Evolutionary conservation across 2,329 filamentous ascomycete genomes (phyloP).

Genomic region (Tolypocladium album): DNA sequence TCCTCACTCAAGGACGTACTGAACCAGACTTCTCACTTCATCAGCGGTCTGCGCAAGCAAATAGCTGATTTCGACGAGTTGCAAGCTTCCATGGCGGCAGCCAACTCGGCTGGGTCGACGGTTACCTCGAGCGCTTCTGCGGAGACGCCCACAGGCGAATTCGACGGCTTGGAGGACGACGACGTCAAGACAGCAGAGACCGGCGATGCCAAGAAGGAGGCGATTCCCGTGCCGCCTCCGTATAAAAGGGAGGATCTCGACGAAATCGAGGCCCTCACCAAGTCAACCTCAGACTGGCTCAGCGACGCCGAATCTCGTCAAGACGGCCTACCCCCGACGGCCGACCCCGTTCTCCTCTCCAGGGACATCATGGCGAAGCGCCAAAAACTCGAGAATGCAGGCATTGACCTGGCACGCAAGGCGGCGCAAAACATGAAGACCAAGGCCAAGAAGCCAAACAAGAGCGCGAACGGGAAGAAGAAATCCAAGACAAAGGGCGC

Average conservation of each 20-base stretch:
- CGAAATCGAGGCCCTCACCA: conserved; percentile 50
- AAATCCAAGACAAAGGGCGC: conserved; percentile 24
- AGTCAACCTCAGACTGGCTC: conserved; percentile 62
- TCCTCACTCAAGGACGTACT: conserved; percentile 59
- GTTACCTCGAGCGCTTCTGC: conserved; percentile 30
- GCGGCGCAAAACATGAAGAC: conserved; percentile 40
- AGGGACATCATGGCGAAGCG: conserved; percentile 62
- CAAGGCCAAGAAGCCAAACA: conserved; percentile 27
- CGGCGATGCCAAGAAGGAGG: conserved; percentile 24
- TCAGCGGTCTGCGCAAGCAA: conserved; percentile 58
- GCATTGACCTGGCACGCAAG: conserved; percentile 61
- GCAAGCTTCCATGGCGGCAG: conserved; percentile 36
- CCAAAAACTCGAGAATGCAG: conserved; percentile 59
- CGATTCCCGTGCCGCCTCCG: conserved; percentile 48
- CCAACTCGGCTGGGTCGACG: not conserved
- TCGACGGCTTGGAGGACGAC: conserved; percentile 74
- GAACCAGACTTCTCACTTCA: conserved; percentile 58
- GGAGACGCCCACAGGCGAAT: conserved; percentile 41
- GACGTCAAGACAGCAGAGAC: conserved; percentile 30
- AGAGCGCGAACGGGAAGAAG: conserved; percentile 18
- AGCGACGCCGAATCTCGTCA: conserved; percentile 61
- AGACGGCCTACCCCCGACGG: conserved; percentile 54
- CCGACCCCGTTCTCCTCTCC: conserved; percentile 63
- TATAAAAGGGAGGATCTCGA: conserved; percentile 67
- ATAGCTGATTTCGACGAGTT: conserved; percentile 58